phyloP scores from a whole-genome alignment of 768 basidiomycete genomes.

The Rhizopogon roseolus region DNA sequence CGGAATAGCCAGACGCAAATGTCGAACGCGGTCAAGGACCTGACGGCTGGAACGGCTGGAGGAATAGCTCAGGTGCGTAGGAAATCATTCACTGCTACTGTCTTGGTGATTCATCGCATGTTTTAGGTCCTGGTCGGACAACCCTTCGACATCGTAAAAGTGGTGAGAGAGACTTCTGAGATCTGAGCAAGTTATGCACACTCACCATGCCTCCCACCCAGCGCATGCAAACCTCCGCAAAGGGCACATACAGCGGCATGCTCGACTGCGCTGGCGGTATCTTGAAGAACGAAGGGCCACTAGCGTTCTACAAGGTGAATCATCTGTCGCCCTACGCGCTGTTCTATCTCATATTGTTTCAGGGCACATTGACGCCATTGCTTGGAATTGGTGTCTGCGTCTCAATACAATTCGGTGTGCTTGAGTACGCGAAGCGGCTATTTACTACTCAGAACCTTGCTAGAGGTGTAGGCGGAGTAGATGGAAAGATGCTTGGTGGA shows the following conservation, averaged over 20 bases:
- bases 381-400: constrained; percentile 93
- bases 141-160: constrained; percentile 97
- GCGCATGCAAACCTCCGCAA: constrained; percentile 93
- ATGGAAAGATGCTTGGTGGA: constrained; percentile 54
- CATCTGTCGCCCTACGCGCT: background rate
- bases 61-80: constrained; percentile 75
- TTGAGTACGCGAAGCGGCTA: constrained; percentile 80
- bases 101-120: constrained; percentile 7
- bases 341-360: constrained; percentile 4
- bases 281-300: constrained; percentile 83
- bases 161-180: constrained; percentile 48
- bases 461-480: constrained; percentile 56
- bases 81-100: background rate
- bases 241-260: constrained; percentile 87
- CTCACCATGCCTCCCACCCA: constrained; percentile 25
- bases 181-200: constrained; percentile 1
- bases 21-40: constrained; percentile 73
- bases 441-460: constrained; percentile 62
- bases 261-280: constrained; percentile 88
- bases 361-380: constrained; percentile 90
- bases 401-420: constrained; percentile 90
- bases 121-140: constrained; percentile 81
- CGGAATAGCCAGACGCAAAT: constrained; percentile 15
- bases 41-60: constrained; percentile 87
- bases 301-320: constrained; percentile 90